Evolutionary conservation across 192 early-diverging fungal species (phyloP), one percentile per base, ranked within the genome.

Genomic region (Oehlia diaphana): DNA sequence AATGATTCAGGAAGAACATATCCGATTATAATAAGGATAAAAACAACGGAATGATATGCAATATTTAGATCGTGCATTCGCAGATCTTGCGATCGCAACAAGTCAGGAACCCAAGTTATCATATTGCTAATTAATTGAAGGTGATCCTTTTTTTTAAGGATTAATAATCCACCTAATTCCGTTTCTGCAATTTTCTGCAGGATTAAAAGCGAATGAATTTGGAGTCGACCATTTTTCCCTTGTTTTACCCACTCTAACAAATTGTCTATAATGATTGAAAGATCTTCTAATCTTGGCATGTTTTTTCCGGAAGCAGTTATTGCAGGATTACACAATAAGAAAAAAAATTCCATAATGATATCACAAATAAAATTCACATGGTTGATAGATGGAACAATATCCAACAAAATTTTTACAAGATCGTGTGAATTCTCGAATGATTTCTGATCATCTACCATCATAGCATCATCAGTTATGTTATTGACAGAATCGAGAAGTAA

Each of bases 321-420:
- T 37, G 77, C 26, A 58, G 67, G 12, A 78, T 78, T 58, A 21
- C 77, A 78, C 19, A 78, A 31, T n/a, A 42, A 66, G 47, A 53
- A 78, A 26, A 78, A 53, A 58, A 81, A 67, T 37, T 81, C 80
- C 80, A 81, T 76, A 23, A 76, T 76, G 28, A 81, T 47, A 77
- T 81, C 80, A 39, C 19, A 50, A 44, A 68, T 62, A 19, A 50
- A 64, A 64, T 81, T 47, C 39, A 42, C 10, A 23, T 31, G 3
- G 6, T 35, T 78, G 53, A 42, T 77, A 8, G 74, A 78, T 12
- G 33, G 78, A 50, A 81, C 42, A 9, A 81, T 21, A 23, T 81
- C 47, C 14, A 81, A 64, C 16, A 81, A 28, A 16, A 77, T 13
- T 28, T 58, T 14, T 28, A 81, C 31, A 50, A 81, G 50, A 12